These are phyloP conservation scores for Xylariaceae sp. DNA, from an alignment of 2,329 filamentous ascomycete species.

Conservation along the genomic window DNA sequence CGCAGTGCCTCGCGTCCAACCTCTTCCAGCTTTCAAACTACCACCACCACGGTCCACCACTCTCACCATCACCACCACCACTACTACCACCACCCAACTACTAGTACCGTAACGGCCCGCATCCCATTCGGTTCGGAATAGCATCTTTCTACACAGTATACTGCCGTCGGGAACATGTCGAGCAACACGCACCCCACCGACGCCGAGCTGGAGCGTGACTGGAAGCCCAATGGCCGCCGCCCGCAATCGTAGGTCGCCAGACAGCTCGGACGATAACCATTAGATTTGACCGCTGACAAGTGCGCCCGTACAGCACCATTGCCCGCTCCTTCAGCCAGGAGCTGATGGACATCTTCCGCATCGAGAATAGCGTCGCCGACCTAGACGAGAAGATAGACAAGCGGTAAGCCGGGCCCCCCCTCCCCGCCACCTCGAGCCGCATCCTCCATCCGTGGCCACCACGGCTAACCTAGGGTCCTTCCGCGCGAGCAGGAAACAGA, in stretches of 20 bases:
- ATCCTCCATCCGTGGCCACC: neutral
- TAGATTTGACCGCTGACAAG: constrained; percentile 16
- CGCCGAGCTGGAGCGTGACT: constrained; percentile 66
- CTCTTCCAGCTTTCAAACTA: too few species aligned
- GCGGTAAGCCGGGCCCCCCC: constrained; percentile 53
- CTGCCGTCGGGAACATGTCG: too few species aligned
- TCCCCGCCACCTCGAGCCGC: constrained; percentile 2
- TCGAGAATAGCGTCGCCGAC: constrained; percentile 69
- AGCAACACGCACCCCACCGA: constrained; percentile 43
- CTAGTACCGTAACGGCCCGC: too few species aligned
- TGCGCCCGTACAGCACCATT: constrained; percentile 56
- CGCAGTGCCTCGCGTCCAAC: too few species aligned
- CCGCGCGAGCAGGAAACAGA: constrained; percentile 60
- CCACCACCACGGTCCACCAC: neutral
- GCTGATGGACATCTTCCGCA: constrained; percentile 81
- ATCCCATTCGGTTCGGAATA: too few species aligned
- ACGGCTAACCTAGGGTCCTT: constrained; percentile 5
- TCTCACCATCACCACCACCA: neutral
- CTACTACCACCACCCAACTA: neutral
- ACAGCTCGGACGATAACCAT: too few species aligned
- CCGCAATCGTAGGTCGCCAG: constrained; percentile 86
- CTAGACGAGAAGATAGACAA: constrained; percentile 69
- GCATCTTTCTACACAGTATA: too few species aligned
- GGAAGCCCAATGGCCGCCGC: constrained; percentile 69
- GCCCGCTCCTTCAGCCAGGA: constrained; percentile 81